Base-by-base conservation (phyloP, 148 eudicot species). In the Silene conica region DNA sequence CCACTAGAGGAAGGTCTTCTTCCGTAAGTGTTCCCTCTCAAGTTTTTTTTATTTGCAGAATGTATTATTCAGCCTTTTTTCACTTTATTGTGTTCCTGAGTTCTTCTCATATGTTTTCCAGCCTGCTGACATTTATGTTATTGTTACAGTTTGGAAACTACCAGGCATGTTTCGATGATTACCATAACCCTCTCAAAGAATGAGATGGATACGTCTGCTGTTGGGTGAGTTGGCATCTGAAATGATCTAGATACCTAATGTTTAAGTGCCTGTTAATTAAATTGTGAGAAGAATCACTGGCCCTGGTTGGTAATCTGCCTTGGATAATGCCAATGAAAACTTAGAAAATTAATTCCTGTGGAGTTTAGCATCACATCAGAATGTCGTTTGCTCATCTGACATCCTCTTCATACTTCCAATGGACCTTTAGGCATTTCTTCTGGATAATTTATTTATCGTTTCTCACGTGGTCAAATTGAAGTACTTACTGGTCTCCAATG, bases 1-100 rank as follows among this genome's bases (percentile, higher is more conserved):
- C 98, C 98, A 71, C 82, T 94, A 8, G 98, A 91, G 83, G 98
- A 94, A 91, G 98, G 98, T 82, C 97, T 93, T 59, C 93, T 85
- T 70, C 92, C 89, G 98, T 93, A 85, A 87, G 96, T 65, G 41
- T 70, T 78, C 75, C 79, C 10, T 63, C 38, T 50, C 73, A 14
- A 23, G n/a, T n/a, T 5, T 45, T 58, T 61, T 34, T 26, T 21
- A 13, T n/a, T n/a, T n/a, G n/a, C 57, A 25, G 41, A 18, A 23
- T 18, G 46, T 15, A 2, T 1, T 28, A 3, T 66, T 62, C 3
- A 12, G 45, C 12, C 20, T 19, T 62, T 34, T 55, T 1, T 7
- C 48, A 1, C 11, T 20, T 23, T 63, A 63, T 62, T 5, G 31
- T 59, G 52, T 0, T 28, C 52, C 19, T 28, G 34, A 16, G 3